Base-by-base conservation (phyloP, 768 basidiomycete genomes). In the Boletus huronensis region DNA sequence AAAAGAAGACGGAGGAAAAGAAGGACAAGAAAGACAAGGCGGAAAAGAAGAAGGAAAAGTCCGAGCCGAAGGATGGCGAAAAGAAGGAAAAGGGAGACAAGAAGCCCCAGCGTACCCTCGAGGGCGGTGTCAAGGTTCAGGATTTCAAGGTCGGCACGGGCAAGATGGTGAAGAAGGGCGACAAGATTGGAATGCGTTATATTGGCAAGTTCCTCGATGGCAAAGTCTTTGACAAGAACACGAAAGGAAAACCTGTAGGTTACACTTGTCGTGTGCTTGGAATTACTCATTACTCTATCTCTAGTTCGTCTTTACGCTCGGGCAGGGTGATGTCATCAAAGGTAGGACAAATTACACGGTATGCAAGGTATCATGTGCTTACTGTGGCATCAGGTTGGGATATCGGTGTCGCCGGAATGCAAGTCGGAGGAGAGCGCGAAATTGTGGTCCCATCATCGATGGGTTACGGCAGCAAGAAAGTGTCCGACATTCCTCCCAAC, bases 311-410 rank as follows among this genome's bases (percentile, higher is more conserved):
- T 94, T 94, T 80, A 79, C 73, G 29, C 79, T 98, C 23, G 96
- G 95, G 35, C 76, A 81, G 54, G 92, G 91, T 25, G 88, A 96
- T 68, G 96, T 98, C 49, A 97, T 98, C 73, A 92, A 93, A 77
- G 90, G 87, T 85, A 53, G 43, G 74, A 56, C 31, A 41, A 38
- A 44, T 40, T 19, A 19, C 6, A 13, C 58, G 29, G 29, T 23
- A 16, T 26, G 16, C 52, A 31, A 43, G 7, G 19, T 19, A 5
- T 32, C 17, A 36, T 54, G 19, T 10, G 38, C 50, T 65, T 13
- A 59, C 46, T 36, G 16, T 49, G 11, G 43, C 17, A 28, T 25
- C 53, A 88, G 85, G 89, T 43, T 97, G 95, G 94, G 96, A 98
- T 63, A 77, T 90, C 64, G 96, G 95, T 38, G 78, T 98, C 52